These are phyloP conservation scores for Cladosporium sp. DNA, from an alignment of 2,329 filamentous ascomycete species.

Conservation along the genomic window DNA sequence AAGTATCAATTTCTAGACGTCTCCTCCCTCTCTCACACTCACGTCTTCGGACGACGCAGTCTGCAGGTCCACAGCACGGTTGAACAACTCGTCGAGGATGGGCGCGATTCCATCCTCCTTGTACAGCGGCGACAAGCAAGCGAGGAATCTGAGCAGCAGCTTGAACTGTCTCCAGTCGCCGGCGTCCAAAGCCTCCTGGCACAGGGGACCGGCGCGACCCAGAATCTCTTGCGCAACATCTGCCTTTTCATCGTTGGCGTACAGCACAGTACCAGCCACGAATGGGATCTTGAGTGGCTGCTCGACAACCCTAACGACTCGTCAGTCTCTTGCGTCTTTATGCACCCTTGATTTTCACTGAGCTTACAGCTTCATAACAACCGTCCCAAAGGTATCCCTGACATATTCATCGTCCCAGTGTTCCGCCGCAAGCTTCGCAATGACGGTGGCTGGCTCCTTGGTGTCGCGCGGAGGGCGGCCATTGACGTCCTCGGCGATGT, in stretches of 20 bases:
- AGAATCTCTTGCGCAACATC: constrained; percentile 72
- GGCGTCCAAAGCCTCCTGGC: constrained; percentile 63
- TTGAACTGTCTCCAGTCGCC: constrained; percentile 92
- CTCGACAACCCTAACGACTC: constrained; percentile 61
- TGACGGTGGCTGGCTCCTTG: constrained; percentile 50
- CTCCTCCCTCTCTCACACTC: constrained; percentile 33
- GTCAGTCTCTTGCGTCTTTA: neutral
- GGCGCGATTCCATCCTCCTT: constrained; percentile 83
- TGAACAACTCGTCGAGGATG: constrained; percentile 84
- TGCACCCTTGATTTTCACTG: too few relatives aligned
- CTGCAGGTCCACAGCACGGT: constrained; percentile 85
- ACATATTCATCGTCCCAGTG: constrained; percentile 83
- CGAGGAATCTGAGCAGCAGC: constrained; percentile 81
- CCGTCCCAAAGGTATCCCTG: constrained; percentile 65
- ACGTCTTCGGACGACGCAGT: constrained; percentile 91
- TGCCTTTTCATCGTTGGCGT: constrained; percentile 72
- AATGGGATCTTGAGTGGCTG: constrained; percentile 99
- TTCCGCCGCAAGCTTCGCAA: constrained; percentile 73
- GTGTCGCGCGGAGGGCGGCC: constrained; percentile 76
- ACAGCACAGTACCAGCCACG: constrained; percentile 75
- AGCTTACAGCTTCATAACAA: constrained; percentile 67
- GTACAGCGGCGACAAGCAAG: constrained; percentile 75
- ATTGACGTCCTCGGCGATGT: constrained; percentile 69
- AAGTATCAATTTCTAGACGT: constrained; percentile 10
- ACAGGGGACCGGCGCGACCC: constrained; percentile 53